A percentile compares a stretch with the other conserved stretches of the same genome.
Conservation (phyloP, 208 protist species). For the Lotmaria passim region DNA sequence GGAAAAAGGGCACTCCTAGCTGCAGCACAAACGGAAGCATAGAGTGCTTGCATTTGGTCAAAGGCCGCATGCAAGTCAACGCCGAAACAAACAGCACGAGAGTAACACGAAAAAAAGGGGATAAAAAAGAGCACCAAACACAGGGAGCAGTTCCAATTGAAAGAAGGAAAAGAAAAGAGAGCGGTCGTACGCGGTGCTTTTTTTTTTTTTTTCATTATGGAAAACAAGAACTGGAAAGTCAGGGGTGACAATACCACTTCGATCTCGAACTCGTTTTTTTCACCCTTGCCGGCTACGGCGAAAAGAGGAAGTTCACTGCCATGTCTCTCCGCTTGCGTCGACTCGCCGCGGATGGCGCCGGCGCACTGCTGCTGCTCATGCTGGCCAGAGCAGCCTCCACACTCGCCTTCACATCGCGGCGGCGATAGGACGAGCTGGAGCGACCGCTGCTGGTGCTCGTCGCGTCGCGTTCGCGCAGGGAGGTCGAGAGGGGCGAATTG, state of each 20-base stretch:
- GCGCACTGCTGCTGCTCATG: conserved; percentile 12
- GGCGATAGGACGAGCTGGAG: conserved; percentile 12
- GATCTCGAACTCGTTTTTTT: no score
- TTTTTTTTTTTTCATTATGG: no score
- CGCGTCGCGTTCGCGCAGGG: neutral
- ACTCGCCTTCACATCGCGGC: conserved; percentile 19
- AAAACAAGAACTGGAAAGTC: no score
- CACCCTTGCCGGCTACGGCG: neutral
- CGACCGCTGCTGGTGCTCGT: conserved; percentile 8
- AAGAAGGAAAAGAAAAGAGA: neutral
- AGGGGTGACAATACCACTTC: no score
- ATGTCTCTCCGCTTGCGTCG: conserved; percentile 16
- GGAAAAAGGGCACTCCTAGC: no score
- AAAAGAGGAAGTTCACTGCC: conserved; percentile 19
- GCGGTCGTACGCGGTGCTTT: neutral
- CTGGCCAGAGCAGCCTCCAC: conserved; percentile 8
- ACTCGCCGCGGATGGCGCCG: conserved; percentile 8
- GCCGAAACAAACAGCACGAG: no score
- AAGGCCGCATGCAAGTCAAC: no score
- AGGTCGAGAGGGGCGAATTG: neutral
- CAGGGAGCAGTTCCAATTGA: neutral
- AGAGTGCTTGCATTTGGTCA: no score
- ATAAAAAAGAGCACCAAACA: neutral
- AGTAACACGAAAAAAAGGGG: no score
- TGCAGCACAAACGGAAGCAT: no score